Conservation (phyloP, 495 filamentous ascomycete genomes). For the Thermothielavioides terrestris region DNA sequence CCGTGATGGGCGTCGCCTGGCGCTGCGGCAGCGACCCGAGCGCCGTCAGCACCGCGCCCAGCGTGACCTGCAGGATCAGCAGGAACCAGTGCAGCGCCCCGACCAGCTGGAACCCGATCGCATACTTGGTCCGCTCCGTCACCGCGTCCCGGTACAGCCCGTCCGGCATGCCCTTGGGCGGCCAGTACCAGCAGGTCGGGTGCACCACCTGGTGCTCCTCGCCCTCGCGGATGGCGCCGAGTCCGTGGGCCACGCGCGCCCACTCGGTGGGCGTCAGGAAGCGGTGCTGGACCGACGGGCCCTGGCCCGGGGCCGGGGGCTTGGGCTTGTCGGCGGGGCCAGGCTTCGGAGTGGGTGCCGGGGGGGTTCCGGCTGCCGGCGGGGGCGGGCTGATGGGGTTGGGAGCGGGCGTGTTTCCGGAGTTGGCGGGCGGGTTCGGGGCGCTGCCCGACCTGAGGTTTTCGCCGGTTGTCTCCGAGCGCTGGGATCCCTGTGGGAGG, state of each 20-base stretch:
- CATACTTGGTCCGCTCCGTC: conserved; percentile 33
- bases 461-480: conserved; percentile 15
- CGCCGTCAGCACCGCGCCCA: conserved; percentile 38
- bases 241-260: conserved; percentile 36
- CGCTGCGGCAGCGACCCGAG: conserved; percentile 28
- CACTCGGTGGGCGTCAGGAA: conserved; percentile 36
- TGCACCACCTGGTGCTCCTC: conserved; percentile 36
- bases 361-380: background rate
- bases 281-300: conserved; percentile 18
- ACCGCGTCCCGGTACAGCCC: conserved; percentile 39
- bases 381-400: background rate
- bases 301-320: too few relatives aligned
- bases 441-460: conserved; percentile 23
- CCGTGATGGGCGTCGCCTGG: conserved; percentile 31
- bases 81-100: conserved; percentile 31
- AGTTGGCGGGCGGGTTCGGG: conserved; percentile 13
- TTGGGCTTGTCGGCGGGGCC: background rate
- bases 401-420: background rate
- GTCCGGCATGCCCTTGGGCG: conserved; percentile 35
- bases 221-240: conserved; percentile 37
- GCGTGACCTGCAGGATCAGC: conserved; percentile 36
- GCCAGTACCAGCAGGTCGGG: conserved; percentile 35
- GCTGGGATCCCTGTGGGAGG: conserved; percentile 6
- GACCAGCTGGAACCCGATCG: conserved; percentile 26
- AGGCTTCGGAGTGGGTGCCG: background rate